phyloP scores from a whole-genome alignment of 1,139 yeast species.

The Diutina mesorugosa region DNA sequence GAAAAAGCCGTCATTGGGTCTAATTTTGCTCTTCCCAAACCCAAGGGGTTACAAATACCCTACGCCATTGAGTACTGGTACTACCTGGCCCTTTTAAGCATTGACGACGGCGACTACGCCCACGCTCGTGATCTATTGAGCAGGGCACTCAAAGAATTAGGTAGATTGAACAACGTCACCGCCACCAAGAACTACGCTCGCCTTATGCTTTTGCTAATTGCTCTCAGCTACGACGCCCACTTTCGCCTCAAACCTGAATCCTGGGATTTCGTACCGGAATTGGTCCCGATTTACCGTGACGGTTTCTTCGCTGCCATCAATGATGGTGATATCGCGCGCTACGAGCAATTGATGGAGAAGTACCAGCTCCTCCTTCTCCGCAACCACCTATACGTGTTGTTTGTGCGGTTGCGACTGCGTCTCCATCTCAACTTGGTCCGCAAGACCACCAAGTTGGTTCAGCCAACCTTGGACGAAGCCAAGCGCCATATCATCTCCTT shows the following conservation, averaged over 20 bases:
- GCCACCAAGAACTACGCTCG: slow-evolving; percentile 17
- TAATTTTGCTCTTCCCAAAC: slow-evolving; percentile 28
- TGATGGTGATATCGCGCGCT: slow-evolving; percentile 42
- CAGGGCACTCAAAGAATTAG: background rate
- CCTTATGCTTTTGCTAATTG: slow-evolving; percentile 40
- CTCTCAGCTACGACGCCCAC: slow-evolving; percentile 28
- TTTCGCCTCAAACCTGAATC: slow-evolving; percentile 9
- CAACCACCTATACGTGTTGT: slow-evolving; percentile 49
- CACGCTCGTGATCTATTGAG: slow-evolving; percentile 17
- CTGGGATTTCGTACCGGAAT: slow-evolving; percentile 30
- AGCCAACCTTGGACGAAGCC: slow-evolving; percentile 9
- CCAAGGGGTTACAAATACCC: slow-evolving; percentile 34
- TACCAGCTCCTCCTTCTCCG: slow-evolving; percentile 41
- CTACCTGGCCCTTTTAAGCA: slow-evolving; percentile 49
- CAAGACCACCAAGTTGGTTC: slow-evolving; percentile 17
- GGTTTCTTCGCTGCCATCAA: slow-evolving; percentile 33
- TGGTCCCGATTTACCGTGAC: slow-evolving; percentile 32
- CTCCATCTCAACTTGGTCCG: slow-evolving; percentile 43
- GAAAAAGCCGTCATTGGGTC: slow-evolving; percentile 60
- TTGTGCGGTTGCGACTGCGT: slow-evolving; percentile 39
- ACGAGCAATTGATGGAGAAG: slow-evolving; percentile 28
- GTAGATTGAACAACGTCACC: slow-evolving; percentile 3
- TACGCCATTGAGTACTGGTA: slow-evolving; percentile 52
- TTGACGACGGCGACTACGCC: slow-evolving; percentile 48
- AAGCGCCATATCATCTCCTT: slow-evolving; percentile 31